Evolutionary conservation across 345 rosid species (phyloP), one percentile per base, ranked within the genome.

Genomic region (Gossypioides kirkii): DNA sequence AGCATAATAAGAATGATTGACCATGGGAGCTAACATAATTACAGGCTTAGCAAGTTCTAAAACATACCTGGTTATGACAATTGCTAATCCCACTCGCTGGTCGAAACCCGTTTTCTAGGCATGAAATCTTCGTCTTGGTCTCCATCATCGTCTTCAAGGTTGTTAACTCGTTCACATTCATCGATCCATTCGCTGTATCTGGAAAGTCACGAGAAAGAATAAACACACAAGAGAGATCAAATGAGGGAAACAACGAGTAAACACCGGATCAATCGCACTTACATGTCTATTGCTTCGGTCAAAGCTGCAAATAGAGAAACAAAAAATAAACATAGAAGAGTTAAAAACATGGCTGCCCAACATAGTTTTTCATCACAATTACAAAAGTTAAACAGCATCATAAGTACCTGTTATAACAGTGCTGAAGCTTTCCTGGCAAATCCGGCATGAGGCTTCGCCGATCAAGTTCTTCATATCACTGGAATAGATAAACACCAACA

Each of bases 151-250:
- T 90, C 89, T 72, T 88, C 96, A 38, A 78, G 82, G 9, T 80
- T 77, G 79, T 90, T 90, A 41, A 88, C 96, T 67, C 96, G 84
- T 76, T 88, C 96, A 4, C 99, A 96, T 73, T 96, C 99, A 82
- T 96, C 98, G 0, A 93, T 91, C 99, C 99, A 95, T 77, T 95
- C 99, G 1, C 99, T 92, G 61, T 95, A 95, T 69, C 98, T 94
- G 86, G 80, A 78, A 17, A 8, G 13, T 25, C 26, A 3, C n/a
- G 36, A 17, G 43, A 22, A 53, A 9, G 8, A n/a, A 61, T 10
- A 41, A 55, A 22, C n/a, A 28, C 10, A 13, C 3, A 12, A 60
- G 10, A 45, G 47, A 56, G 41, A 41, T 26, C 14, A 54, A 11
- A 20, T 13, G 50, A 22, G 53, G 28, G 23, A 4, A 20, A 22